phyloP scores from a whole-genome alignment of 352 stramenopile species.

The Pythium myriotylum region DNA sequence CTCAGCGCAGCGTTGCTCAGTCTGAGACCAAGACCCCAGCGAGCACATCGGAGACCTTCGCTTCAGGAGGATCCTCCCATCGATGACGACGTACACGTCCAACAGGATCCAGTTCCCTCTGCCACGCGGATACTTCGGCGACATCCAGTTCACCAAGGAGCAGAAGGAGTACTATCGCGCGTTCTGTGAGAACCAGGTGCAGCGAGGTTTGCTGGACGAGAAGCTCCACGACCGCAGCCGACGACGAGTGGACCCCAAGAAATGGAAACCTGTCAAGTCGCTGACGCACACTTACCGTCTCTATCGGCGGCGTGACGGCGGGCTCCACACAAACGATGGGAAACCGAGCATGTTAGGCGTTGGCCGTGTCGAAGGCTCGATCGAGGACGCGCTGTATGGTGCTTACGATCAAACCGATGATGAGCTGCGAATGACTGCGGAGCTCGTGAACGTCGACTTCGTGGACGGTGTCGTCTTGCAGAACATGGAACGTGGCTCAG shows the following conservation, averaged over 20 bases:
- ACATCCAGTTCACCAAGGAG: constrained; percentile 11
- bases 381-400: constrained; percentile 59
- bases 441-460: constrained; percentile 38
- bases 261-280: constrained; percentile 37
- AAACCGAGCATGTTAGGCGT: constrained; percentile 44
- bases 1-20: constrained; percentile 4
- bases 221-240: constrained; percentile 8
- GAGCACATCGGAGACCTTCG: background rate
- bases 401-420: constrained; percentile 52
- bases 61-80: background rate
- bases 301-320: constrained; percentile 37
- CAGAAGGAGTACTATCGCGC: constrained; percentile 33
- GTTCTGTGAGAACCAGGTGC: constrained; percentile 31
- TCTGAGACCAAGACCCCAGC: background rate
- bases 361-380: constrained; percentile 44
- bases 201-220: constrained; percentile 30
- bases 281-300: constrained; percentile 29
- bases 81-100: background rate
- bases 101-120: constrained; percentile 17
- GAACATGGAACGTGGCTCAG: constrained; percentile 44
- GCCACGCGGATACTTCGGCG: constrained; percentile 10
- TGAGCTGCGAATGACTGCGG: constrained; percentile 44
- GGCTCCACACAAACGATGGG: constrained; percentile 29
- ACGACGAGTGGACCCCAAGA: constrained; percentile 24
- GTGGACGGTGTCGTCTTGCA: constrained; percentile 32